These are phyloP conservation scores for Wallacemonas rigidus DNA, from an alignment of 208 protist species.

Conservation along the genomic window DNA sequence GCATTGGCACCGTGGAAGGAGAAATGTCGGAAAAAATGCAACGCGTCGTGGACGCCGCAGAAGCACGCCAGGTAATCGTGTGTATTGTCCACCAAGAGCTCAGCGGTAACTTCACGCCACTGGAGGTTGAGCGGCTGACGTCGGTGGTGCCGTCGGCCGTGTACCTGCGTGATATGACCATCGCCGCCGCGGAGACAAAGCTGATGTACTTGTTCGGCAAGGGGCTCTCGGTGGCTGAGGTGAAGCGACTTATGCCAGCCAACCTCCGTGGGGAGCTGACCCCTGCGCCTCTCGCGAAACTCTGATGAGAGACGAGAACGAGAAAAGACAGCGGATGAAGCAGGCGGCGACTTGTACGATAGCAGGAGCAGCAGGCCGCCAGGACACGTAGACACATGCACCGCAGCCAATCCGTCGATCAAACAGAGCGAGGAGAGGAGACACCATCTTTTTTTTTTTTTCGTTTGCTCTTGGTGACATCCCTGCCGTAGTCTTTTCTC, in stretches of 20 bases:
- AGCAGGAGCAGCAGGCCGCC: too few relatives aligned
- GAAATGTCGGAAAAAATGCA: constrained; percentile 30
- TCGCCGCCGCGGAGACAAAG: constrained; percentile 62
- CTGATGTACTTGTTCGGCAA: constrained; percentile 84
- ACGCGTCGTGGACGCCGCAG: constrained; percentile 34
- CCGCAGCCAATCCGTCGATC: too few relatives aligned
- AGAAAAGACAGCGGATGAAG: not conserved
- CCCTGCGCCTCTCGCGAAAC: constrained; percentile 19
- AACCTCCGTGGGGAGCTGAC: constrained; percentile 76
- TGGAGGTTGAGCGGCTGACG: constrained; percentile 39
- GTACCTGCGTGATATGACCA: constrained; percentile 62
- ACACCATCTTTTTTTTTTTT: too few relatives aligned
- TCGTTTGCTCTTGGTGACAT: not conserved
- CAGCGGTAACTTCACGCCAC: constrained; percentile 36
- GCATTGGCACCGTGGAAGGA: constrained; percentile 40
- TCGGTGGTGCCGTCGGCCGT: constrained; percentile 36
- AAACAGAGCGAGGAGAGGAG: too few relatives aligned
- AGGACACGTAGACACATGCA: too few relatives aligned
- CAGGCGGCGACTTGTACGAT: too few relatives aligned
- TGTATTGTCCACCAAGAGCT: constrained; percentile 45
- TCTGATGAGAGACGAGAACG: constrained; percentile 1
- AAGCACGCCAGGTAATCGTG: constrained; percentile 31
- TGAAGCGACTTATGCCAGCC: constrained; percentile 40
- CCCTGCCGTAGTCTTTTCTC: too few relatives aligned
- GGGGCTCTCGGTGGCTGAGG: constrained; percentile 32